Percentiles rank a stretch among this genome's conserved stretches.
Conservation (phyloP, 805 yeast species). For the Priceomyces melissophilus region DNA sequence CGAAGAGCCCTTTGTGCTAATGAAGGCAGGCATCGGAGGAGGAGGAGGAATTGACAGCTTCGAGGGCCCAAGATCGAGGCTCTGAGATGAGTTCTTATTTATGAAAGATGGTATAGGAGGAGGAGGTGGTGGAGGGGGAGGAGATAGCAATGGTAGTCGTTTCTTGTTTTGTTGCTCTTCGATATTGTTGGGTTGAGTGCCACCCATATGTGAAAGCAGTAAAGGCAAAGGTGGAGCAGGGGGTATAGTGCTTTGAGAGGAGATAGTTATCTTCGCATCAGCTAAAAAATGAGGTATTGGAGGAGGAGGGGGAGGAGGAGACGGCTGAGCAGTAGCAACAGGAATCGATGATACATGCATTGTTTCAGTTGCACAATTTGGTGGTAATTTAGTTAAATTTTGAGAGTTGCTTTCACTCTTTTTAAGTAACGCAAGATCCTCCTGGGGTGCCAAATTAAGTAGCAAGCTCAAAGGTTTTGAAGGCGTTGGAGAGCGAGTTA, state of each 20-base stretch:
- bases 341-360: no score
- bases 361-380: no score
- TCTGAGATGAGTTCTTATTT: not conserved
- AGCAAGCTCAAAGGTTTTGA: no score
- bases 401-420: not conserved
- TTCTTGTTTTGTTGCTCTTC: no score
- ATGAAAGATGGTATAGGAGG: conserved; percentile 10
- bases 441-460: no score
- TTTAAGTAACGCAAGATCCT: no score
- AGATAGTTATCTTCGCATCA: conserved; percentile 12
- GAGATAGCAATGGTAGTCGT: conserved; percentile 12
- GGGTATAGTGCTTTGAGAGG: not conserved
- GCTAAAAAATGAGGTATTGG: not conserved
- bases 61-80: conserved; percentile 11
- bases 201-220: conserved; percentile 5
- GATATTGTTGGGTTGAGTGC: not conserved
- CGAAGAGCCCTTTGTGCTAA: not conserved
- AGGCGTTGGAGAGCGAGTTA: no score
- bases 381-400: no score
- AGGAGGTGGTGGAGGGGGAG: conserved; percentile 16
- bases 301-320: conserved; percentile 14
- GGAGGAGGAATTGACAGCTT: conserved; percentile 12
- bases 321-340: not conserved
- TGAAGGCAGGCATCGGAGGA: not conserved
- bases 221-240: conserved; percentile 22